These are phyloP conservation scores for Penium margaritaceum DNA, from an alignment of 139 green algal species.

Conservation along the genomic window DNA sequence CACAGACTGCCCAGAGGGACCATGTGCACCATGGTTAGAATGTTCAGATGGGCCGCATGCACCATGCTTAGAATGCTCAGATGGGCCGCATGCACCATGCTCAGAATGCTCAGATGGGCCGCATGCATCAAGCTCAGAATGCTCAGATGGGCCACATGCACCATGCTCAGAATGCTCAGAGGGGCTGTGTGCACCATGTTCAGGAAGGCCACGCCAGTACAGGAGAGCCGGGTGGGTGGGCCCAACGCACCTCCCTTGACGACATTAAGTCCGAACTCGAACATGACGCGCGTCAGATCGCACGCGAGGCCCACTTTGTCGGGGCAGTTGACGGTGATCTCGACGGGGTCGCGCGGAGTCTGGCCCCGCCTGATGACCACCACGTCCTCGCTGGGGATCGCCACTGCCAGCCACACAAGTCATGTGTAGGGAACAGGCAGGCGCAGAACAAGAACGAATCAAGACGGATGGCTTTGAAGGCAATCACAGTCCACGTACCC, in stretches of 20 bases:
- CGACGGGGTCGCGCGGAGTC: background rate
- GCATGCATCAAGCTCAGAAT: background rate
- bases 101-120: background rate
- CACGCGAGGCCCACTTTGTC: slow-evolving; percentile 39
- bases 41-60: no score
- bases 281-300: slow-evolving; percentile 28
- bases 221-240: no score
- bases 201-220: background rate
- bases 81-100: background rate
- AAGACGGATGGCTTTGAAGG: no score
- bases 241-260: slow-evolving; percentile 23
- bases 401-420: no score
- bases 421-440: no score
- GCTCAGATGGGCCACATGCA: background rate
- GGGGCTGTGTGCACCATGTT: background rate
- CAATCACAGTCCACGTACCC: no score
- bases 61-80: no score
- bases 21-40: no score
- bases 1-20: no score
- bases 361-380: slow-evolving; percentile 9
- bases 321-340: slow-evolving; percentile 38
- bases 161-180: background rate
- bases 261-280: slow-evolving; percentile 38
- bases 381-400: slow-evolving; percentile 14
- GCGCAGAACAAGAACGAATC: no score